Base-by-base conservation (phyloP, 352 stramenopile genomes). In the Phytophthora foliorum region DNA sequence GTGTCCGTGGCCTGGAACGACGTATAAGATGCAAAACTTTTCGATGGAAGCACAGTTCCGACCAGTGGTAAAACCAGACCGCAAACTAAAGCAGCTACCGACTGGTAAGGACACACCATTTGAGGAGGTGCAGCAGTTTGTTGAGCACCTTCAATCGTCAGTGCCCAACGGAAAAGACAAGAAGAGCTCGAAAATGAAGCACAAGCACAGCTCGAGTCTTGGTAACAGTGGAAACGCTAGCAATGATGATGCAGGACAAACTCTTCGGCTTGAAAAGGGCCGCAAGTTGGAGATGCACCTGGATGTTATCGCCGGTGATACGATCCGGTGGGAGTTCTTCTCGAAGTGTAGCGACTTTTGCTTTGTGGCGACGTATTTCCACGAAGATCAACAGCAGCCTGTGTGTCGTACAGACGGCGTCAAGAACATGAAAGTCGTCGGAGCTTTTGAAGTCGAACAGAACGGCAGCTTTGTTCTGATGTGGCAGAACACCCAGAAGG, bases 221-320 rank as follows among this genome's bases (percentile, higher is more conserved):
- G 65, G 46, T 22, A 67, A 24, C 36, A 49, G 49, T 17, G 57
- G 27, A 21, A 61, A 48, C 31, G 46, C 34, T 4, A 63, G n/a
- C 8, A 29, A 53, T 56, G 74, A 69, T 0, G 63, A 57, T 6
- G 27, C 42, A 3, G 14, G 58, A 8, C 78, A 80, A 29, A 67
- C 77, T 3, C 45, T 90, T 50, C 76, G 67, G 0, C 36, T 93
- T 10, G 55, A 84, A 0, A 91, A 91, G 21, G 83, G 83, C 6
- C 81, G 88, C 11, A 89, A 81, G 27, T 71, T 92, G 46, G 85
- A 95, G 52, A 95, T 95, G 88, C 88, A 95, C 63, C 63, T 95
- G 29, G 84, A 95, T 50, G 85, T 95, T 9, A 72, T 81, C 7
- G 74, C 80, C 0, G 82, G 84, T 1, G 88, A 95, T 52, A 75